Evolutionary conservation across 306 rosid species (phyloP).

Genomic region (Vigna reflexopilosa): DNA sequence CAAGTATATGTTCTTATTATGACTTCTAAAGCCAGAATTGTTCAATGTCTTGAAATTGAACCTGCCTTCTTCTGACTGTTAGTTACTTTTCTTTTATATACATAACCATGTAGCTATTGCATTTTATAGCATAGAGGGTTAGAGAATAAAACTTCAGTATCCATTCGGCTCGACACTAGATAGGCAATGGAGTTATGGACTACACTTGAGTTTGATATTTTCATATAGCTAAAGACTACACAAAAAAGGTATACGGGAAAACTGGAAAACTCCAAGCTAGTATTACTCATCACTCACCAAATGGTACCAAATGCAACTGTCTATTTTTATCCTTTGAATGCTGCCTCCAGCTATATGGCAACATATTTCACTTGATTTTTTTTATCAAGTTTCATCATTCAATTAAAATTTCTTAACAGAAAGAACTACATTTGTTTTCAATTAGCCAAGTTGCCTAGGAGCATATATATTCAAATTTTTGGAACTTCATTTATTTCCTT

Average conservation of each 20-base stretch:
- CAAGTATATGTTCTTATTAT: too few relatives aligned
- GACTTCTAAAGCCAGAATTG: too few relatives aligned
- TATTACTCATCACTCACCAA: not conserved
- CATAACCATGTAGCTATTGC: not conserved
- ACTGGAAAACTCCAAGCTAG: not conserved
- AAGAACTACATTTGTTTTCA: slow-evolving; percentile 1
- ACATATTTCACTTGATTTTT: slow-evolving; percentile 10
- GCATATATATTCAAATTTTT: slow-evolving; percentile 13
- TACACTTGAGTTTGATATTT: slow-evolving; percentile 12
- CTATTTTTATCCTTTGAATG: not conserved
- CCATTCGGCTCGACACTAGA: not conserved
- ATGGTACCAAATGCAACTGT: not conserved
- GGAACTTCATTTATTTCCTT: not conserved
- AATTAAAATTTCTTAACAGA: not conserved
- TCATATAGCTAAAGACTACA: slow-evolving; percentile 29
- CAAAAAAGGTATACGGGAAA: not conserved
- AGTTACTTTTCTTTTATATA: slow-evolving; percentile 6
- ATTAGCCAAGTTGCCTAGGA: slow-evolving; percentile 14
- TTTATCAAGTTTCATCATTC: not conserved
- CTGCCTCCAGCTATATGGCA: slow-evolving; percentile 10
- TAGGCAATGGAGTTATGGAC: not conserved
- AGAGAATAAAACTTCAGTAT: slow-evolving; percentile 1
- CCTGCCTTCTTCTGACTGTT: slow-evolving; percentile 17
- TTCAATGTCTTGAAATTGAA: slow-evolving; percentile 15
- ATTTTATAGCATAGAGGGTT: slow-evolving; percentile 1